Base-by-base conservation (phyloP, 2,329 filamentous ascomycete genomes). In the Pseudogymnoascus sp. region DNA sequence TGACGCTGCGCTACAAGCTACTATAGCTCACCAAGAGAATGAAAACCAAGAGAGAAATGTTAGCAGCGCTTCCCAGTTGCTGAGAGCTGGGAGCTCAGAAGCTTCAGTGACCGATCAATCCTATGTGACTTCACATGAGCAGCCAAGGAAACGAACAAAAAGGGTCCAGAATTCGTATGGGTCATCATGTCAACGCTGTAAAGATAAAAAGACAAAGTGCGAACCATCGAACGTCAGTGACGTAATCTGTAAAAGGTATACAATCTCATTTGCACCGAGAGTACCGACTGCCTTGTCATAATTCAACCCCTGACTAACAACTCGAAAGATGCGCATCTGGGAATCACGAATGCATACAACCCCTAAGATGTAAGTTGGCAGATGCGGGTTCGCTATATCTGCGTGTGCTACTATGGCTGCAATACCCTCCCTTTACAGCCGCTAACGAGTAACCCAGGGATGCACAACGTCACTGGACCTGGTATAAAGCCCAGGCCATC, bases 131-230 rank as follows among this genome's bases (percentile, higher is more conserved):
- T 32, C n/a, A 32, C 28, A 54, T 54, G 47, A 54, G 47, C 47
- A 54, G 25, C 47, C 28, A 54, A 54, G 47, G 47, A 54, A 54
- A 32, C n/a, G 47, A 54, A 28, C 47, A 18, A 54, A 18, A 16
- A 32, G 47, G 32, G 16, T 32, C 28, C 47, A 28, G 28, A 54
- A 28, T 54, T 20, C 32, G 47, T 28, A 28, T 54, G 47, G 47
- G 11, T 54, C 47, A 14, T 54, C 47, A 54, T 54, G 47, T 32
- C 47, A 32, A 22, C 47, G 47, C 47, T 54, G 47, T 14, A 54
- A 54, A 54, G 47, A 32, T n/a, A 54, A 54, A 32, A 54, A 54
- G 47, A 54, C 47, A 20, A 54, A 54, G 20, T 54, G 47, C 16
- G 47, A 32, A 54, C 47, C 28, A 32, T 54, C 47, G 16, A n/a